Evolutionary conservation across 805 yeast genomes (phyloP), one percentile per base, ranked within the genome.

Genomic region (Wickerhamomyces strasburgensis): DNA sequence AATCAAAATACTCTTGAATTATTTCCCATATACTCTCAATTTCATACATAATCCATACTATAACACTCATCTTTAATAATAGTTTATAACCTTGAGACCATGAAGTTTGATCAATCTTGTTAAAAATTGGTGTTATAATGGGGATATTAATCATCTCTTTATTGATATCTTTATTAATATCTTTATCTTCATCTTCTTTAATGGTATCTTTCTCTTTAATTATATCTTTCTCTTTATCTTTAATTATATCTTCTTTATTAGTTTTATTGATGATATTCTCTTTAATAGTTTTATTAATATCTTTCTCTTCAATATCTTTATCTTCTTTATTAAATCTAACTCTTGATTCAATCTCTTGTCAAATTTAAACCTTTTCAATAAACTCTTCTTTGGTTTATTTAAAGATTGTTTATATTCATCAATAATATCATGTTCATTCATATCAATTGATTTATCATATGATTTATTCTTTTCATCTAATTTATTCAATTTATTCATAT

Each of bases 41-140:
- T 57, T 46, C 62, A 50, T 48, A 64, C 47, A 27, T 62, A 57
- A 30, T 57, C 52, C 48, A 60, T 46, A 48, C 51, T 46, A 29
- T 51, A 41, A 48, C 53, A 53, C 60, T 57, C 13, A 35, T 11
- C 24, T 42, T 46, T 26, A 42, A 19, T 10, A 40, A 25, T 3
- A 39, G 31, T 34, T 47, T 49, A 5, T n/a, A 29, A 33, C 4
- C 24, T 32, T 0, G 50, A 35, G 7, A 48, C 16, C n/a, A 31
- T 5, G 14, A 37, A 33, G 21, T 44, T 21, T 38, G 30, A 19
- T 49, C 51, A 21, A 49, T 42, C 15, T 26, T 26, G 3, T 9
- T 14, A 18, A 49, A 49, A 3, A 49, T 21, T 3, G 26, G 21
- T 1, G 54, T 42, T 1, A 49, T 17, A 2, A 47, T 18, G 1